Evolutionary conservation across 2,329 filamentous ascomycete genomes (phyloP), one percentile per base, ranked within the genome.

Genomic region (Cytospora chrysosperma): DNA sequence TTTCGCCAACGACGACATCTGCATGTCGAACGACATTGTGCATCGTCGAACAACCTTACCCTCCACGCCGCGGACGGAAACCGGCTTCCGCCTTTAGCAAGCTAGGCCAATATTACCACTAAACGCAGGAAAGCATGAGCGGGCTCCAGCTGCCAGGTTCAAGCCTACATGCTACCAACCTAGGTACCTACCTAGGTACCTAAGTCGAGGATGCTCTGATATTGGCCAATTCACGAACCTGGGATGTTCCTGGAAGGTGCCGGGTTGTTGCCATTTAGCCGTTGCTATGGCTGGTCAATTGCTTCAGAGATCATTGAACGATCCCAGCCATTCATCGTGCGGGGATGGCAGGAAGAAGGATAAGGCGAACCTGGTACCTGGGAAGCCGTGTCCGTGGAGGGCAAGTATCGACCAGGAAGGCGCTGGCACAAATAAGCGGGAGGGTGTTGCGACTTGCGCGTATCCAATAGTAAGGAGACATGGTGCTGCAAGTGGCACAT

Each of bases 51-150:
- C n/a, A 37, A 17, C 27, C 26, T 40, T 49, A 21, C 37, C 43
- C n/a, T 56, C 34, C 32, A 37, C 27, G 53, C 54, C 58, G 56
- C 52, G 52, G 52, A 59, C 40, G 56, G 43, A 63, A 50, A 56
- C 58, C 37, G 56, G 32, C 43, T 56, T 49, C 60, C 60, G 51
- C 47, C 49, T 30, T 56, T 26, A 57, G 56, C n/a, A 61, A 26
- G 59, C 63, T 54, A 54, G 57, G 49, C 51, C n/a, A n/a, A n/a
- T n/a, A n/a, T n/a, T n/a, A n/a, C n/a, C 34, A 63, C 63, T 54
- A 54, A 53, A 52, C 51, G 49, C 30, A 54, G 49, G 43, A 54
- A 4, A 28, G 37, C 37, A 47, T 56, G 47, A 52, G 37, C 53
- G 49, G 58, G 30, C 37, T 34, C 28, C n/a, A n/a, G n/a, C 28